Evolutionary conservation across 495 filamentous ascomycete species (phyloP).

Genomic region (Neurospora sp.): DNA sequence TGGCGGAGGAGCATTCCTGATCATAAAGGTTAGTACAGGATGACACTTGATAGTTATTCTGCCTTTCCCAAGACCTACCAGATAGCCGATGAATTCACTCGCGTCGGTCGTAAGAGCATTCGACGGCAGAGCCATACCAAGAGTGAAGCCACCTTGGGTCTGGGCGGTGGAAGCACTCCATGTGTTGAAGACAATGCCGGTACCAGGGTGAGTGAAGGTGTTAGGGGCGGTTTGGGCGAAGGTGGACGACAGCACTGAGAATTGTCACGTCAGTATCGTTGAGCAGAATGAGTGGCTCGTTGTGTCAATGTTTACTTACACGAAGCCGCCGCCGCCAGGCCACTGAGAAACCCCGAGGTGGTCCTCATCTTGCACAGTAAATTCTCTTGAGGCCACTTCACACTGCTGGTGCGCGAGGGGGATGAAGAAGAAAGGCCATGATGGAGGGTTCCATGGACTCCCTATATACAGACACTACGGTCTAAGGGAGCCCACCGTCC

Average conservation of each 20-base stretch:
- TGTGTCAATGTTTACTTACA: slow-evolving; percentile 11
- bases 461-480: not conserved
- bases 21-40: slow-evolving; percentile 4
- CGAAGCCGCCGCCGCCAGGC: slow-evolving; percentile 17
- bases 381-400: slow-evolving; percentile 1
- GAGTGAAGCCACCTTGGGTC: slow-evolving; percentile 34
- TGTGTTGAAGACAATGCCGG: slow-evolving; percentile 37
- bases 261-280: not conserved
- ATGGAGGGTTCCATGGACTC: slow-evolving; percentile 3
- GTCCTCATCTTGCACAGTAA: slow-evolving; percentile 15
- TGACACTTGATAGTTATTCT: not conserved
- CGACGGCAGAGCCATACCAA: slow-evolving; percentile 46
- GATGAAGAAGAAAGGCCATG: not conserved
- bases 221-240: slow-evolving; percentile 15
- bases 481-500: not conserved
- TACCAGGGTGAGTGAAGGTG: slow-evolving; percentile 32
- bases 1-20: slow-evolving; percentile 19
- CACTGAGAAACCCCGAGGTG: slow-evolving; percentile 11
- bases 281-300: not conserved
- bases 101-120: slow-evolving; percentile 40
- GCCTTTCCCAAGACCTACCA: slow-evolving; percentile 27
- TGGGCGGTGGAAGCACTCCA: slow-evolving; percentile 20
- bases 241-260: slow-evolving; percentile 15
- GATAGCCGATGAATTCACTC: slow-evolving; percentile 48
- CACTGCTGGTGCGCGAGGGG: slow-evolving; percentile 4